Conservation (phyloP, 108 stramenopile genomes). For the Pseudonitzschia multistriata region DNA sequence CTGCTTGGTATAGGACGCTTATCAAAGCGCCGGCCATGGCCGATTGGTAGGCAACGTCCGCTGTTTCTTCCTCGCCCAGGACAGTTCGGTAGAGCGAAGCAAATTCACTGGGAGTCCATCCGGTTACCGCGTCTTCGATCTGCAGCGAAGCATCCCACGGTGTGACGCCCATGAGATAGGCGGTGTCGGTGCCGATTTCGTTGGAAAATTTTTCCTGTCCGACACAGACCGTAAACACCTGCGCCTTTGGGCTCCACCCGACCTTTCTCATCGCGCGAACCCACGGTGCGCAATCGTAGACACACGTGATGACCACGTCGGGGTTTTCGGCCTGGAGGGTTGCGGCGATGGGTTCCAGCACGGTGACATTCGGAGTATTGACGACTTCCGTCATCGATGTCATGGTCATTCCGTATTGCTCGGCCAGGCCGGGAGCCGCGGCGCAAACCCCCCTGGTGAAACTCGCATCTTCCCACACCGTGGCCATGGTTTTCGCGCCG, state of each 20-base stretch:
- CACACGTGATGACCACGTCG: slow-evolving; percentile 31
- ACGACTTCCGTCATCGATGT: slow-evolving; percentile 1
- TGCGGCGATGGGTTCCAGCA: slow-evolving; percentile 9
- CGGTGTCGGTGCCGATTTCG: slow-evolving; percentile 19
- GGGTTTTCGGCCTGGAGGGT: slow-evolving; percentile 18
- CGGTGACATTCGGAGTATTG: not conserved
- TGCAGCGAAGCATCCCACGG: slow-evolving; percentile 27
- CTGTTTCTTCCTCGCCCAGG: slow-evolving; percentile 1
- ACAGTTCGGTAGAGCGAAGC: not conserved
- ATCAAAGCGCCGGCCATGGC: slow-evolving; percentile 20
- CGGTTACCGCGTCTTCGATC: slow-evolving; percentile 16
- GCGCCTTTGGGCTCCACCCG: slow-evolving; percentile 31
- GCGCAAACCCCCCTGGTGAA: not conserved
- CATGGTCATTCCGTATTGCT: not conserved
- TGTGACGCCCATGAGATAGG: slow-evolving; percentile 30
- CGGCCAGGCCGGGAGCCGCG: not conserved
- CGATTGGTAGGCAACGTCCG: slow-evolving; percentile 23
- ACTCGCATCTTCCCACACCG: slow-evolving; percentile 2
- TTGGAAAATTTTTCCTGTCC: slow-evolving; percentile 23
- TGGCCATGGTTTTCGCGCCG: slow-evolving; percentile 1
- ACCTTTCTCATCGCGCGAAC: slow-evolving; percentile 14
- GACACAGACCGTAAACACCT: slow-evolving; percentile 35
- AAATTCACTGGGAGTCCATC: slow-evolving; percentile 28
- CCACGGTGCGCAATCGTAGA: slow-evolving; percentile 30
- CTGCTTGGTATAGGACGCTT: slow-evolving; percentile 16